Conservation (phyloP, 352 stramenopile species). For the Phytopythium sindhum region DNA sequence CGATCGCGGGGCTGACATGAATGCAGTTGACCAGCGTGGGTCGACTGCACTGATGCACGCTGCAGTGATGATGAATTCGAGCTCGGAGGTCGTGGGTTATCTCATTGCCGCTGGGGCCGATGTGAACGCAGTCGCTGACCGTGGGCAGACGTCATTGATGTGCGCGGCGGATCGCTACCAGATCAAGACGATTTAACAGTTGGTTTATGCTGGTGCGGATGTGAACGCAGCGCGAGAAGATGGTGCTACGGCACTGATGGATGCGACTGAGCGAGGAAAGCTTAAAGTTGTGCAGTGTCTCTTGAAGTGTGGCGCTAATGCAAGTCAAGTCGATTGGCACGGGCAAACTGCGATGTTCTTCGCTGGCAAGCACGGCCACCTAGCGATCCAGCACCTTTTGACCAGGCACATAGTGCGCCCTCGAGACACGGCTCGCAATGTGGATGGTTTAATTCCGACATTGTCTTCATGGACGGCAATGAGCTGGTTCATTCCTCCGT, state of each 20-base stretch:
- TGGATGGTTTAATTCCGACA: not conserved
- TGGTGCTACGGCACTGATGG: not conserved
- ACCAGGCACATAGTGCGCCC: not conserved
- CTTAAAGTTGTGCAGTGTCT: not conserved
- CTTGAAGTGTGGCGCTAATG: not conserved
- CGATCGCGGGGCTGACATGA: not conserved
- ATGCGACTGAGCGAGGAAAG: not conserved
- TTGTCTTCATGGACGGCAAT: not conserved
- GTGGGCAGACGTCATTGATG: not conserved
- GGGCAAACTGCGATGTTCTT: not conserved
- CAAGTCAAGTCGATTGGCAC: not conserved
- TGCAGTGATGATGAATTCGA: not conserved
- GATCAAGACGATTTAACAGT: not conserved
- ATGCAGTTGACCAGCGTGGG: not conserved
- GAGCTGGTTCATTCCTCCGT: slow-evolving; percentile 6
- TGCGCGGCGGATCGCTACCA: not conserved
- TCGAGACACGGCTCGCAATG: not conserved
- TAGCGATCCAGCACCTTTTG: not conserved
- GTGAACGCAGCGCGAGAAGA: not conserved
- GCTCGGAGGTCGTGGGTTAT: not conserved
- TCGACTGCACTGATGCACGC: not conserved
- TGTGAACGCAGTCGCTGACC: not conserved
- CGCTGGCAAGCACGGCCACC: not conserved
- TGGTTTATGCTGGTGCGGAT: not conserved
- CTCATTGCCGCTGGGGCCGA: not conserved